Base-by-base conservation (phyloP, 495 filamentous ascomycete genomes). In the Talaromyces adpressus region DNA sequence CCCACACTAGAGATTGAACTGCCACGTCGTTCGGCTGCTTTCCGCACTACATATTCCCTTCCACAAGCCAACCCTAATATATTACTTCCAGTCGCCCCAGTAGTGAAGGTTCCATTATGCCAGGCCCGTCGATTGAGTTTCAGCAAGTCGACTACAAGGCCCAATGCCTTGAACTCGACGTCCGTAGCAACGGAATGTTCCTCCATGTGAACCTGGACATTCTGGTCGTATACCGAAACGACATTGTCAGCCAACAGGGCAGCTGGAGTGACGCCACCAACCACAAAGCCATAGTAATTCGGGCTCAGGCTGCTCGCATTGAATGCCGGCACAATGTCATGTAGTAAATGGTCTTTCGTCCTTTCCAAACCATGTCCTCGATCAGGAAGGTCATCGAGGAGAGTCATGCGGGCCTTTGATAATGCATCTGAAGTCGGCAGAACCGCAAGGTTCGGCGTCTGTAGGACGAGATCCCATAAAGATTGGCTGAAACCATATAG, bases 281-380 rank as follows among this genome's bases (percentile, higher is more conserved):
- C 95, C 6, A 98, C 87, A 69, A 97, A 96, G 25, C 91, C 93
- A 73, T 89, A 94, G 78, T 96, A 98, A 64, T 81, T 80, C 32
- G 85, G 71, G 66, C 85, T 82, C 67, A 86, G 75, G 72, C 82
- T 83, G 74, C 82, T 75, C 18, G 73, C 77, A 65, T 88, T 89
- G 62, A 93, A 82, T 4, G 80, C 87, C 0, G 90, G 89, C 20
- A 86, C 81, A 62, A 93, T 80, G 64, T 86, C 79, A 23, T 77
- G 49, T n/a, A 83, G 60, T 20, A 93, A 70, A 63, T 89, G 85
- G 18, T 68, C 61, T 30, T 77, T 76, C 9, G 78, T 73, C 12
- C 65, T 62, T 53, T 80, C 73, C 14, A 84, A 73, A 3, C 80
- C 82, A 12, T 75, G 64, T 34, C 84, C 85, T 1, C 66, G 57